Conservation (phyloP, 257 asterid species). For the Haberlea rhodopensis region DNA sequence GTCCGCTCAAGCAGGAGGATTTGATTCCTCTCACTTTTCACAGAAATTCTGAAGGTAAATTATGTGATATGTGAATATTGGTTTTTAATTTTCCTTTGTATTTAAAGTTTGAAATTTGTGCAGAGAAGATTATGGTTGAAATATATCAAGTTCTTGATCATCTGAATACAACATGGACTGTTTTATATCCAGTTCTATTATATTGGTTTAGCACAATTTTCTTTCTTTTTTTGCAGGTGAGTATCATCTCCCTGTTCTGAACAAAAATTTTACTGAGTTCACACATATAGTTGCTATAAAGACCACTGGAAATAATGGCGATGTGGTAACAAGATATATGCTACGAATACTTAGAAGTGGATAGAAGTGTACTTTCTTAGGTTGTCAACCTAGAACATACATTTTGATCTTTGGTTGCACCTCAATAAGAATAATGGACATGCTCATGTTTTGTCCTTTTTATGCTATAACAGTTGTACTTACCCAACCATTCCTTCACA, state of each 20-base stretch:
- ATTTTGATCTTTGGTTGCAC: neutral
- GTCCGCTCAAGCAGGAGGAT: conserved; percentile 68
- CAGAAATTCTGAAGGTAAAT: conserved; percentile 79
- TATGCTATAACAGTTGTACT: neutral
- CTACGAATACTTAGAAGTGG: neutral
- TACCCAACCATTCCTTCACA: neutral
- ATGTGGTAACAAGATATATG: neutral
- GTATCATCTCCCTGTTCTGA: conserved; percentile 83
- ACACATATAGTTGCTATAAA: conserved; percentile 91
- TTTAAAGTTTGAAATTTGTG: conserved; percentile 1
- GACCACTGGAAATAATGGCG: conserved; percentile 67
- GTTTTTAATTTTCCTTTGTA: neutral
- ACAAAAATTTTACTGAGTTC: conserved; percentile 86
- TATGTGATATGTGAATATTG: neutral
- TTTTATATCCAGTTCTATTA: conserved; percentile 6
- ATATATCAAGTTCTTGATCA: neutral
- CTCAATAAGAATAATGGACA: neutral
- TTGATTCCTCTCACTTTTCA: conserved; percentile 80
- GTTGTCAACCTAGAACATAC: neutral
- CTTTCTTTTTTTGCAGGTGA: conserved; percentile 70
- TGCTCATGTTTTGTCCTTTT: neutral
- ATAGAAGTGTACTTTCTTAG: neutral
- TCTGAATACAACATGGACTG: conserved; percentile 2
- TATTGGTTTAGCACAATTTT: neutral
- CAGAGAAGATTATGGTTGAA: neutral